Percentiles rank a stretch among this genome's conserved stretches.
phyloP scores from a whole-genome alignment of 2,329 filamentous ascomycete genomes.

The Proliferodiscus dingleyae region DNA sequence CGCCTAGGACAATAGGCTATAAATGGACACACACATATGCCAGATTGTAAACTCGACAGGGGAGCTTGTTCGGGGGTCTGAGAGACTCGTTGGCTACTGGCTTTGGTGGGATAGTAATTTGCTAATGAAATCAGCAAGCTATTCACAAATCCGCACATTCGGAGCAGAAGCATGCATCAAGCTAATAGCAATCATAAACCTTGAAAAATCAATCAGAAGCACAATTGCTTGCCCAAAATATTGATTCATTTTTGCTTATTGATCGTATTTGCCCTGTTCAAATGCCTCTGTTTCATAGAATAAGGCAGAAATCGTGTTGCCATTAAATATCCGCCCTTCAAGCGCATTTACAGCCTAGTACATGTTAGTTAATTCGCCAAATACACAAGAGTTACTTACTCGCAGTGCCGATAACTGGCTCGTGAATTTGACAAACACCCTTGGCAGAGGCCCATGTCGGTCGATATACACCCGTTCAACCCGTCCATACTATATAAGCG shows the following conservation, averaged over 20 bases:
- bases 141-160: too few species aligned
- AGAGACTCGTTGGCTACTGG: too few species aligned
- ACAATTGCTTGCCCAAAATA: neutral
- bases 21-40: too few species aligned
- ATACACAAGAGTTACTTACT: conserved; percentile 45
- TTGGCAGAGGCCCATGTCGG: conserved; percentile 47
- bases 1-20: too few species aligned
- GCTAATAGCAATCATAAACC: neutral
- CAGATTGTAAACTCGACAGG: too few species aligned
- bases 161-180: too few species aligned
- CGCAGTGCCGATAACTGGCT: conserved; percentile 77
- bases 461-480: conserved; percentile 78
- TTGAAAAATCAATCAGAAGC: neutral
- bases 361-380: conserved; percentile 17
- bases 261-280: conserved; percentile 56
- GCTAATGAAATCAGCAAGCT: too few species aligned
- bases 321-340: conserved; percentile 82
- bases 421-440: conserved; percentile 92
- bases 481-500: conserved; percentile 61
- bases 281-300: conserved; percentile 85
- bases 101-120: too few species aligned
- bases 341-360: conserved; percentile 79
- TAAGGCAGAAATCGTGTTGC: conserved; percentile 73
- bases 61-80: too few species aligned
- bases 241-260: neutral